These are phyloP conservation scores for Cutaneotrichosporon sp. DNA, from an alignment of 1,284 basidiomycete genomes.

Conservation along the genomic window DNA sequence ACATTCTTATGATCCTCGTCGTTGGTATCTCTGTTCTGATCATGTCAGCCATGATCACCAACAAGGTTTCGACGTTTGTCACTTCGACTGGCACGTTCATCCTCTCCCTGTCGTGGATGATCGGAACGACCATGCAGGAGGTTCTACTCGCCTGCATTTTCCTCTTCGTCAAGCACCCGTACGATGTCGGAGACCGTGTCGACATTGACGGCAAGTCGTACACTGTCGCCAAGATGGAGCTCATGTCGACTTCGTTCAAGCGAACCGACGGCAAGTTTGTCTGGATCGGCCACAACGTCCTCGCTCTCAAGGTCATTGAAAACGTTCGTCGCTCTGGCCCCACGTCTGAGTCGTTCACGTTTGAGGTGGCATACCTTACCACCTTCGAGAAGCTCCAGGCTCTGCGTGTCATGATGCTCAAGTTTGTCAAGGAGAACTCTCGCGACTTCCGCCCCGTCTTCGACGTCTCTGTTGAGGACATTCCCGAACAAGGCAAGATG, in stretches of 20 bases:
- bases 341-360: conserved; percentile 57
- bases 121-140: conserved; percentile 60
- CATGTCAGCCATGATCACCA: conserved; percentile 67
- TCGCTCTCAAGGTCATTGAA: conserved; percentile 61
- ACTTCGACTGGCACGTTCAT: conserved; percentile 76
- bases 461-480: conserved; percentile 60
- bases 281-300: conserved; percentile 59
- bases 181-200: conserved; percentile 81
- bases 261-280: conserved; percentile 52
- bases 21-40: conserved; percentile 66
- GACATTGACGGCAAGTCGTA: conserved; percentile 54
- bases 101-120: conserved; percentile 83
- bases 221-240: conserved; percentile 79
- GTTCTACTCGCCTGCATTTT: conserved; percentile 60
- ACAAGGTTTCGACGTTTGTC: conserved; percentile 65
- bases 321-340: conserved; percentile 53
- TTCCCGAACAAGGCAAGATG: conserved; percentile 76
- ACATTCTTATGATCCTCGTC: conserved; percentile 52
- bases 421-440: conserved; percentile 64
- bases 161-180: conserved; percentile 75
- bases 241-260: conserved; percentile 64
- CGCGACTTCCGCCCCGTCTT: conserved; percentile 70
- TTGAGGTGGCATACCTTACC: conserved; percentile 75
- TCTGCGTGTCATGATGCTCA: conserved; percentile 73
- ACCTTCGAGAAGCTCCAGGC: conserved; percentile 76